Conservation (phyloP, 495 filamentous ascomycete genomes). For the Mycothermus thermophilus region DNA sequence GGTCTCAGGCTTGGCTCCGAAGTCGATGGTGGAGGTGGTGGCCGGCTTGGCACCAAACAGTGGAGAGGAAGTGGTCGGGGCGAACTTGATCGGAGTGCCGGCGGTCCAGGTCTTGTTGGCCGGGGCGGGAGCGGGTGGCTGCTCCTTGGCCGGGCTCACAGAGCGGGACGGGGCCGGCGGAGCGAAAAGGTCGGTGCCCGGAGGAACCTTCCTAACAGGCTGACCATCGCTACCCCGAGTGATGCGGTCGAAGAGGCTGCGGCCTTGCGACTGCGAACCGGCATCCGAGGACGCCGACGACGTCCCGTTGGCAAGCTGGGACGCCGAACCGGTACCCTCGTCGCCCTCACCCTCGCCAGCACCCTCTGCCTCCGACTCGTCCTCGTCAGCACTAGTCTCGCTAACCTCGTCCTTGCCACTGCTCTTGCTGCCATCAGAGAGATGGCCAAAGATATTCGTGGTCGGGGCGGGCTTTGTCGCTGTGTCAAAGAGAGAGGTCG, state of each 20-base stretch:
- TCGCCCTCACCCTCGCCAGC: constrained; percentile 17
- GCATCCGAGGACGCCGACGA: constrained; percentile 22
- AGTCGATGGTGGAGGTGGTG: constrained; percentile 10
- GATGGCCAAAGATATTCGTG: constrained; percentile 48
- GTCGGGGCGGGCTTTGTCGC: constrained; percentile 10
- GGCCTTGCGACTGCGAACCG: constrained; percentile 24
- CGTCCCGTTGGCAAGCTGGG: constrained; percentile 19
- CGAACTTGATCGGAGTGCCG: constrained; percentile 26
- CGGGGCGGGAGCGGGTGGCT: constrained; percentile 18
- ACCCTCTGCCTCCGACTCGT: constrained; percentile 29
- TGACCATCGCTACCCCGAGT: constrained; percentile 35
- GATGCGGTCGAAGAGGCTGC: constrained; percentile 48
- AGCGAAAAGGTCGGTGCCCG: constrained; percentile 16
- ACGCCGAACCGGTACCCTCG: constrained; percentile 22
- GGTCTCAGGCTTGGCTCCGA: constrained; percentile 14
- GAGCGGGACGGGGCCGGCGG: constrained; percentile 17
- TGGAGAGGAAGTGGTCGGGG: constrained; percentile 12
- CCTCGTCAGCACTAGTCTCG: constrained; percentile 31
- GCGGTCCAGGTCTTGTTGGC: constrained; percentile 37
- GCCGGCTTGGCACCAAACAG: constrained; percentile 21
- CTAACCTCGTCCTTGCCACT: constrained; percentile 34
- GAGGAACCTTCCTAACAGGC: constrained; percentile 25
- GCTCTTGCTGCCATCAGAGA: constrained; percentile 40
- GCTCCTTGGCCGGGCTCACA: constrained; percentile 22
- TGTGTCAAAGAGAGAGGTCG: constrained; percentile 16